These are phyloP conservation scores for Penicillium steckii DNA, from an alignment of 495 filamentous ascomycete genomes.

Conservation along the genomic window DNA sequence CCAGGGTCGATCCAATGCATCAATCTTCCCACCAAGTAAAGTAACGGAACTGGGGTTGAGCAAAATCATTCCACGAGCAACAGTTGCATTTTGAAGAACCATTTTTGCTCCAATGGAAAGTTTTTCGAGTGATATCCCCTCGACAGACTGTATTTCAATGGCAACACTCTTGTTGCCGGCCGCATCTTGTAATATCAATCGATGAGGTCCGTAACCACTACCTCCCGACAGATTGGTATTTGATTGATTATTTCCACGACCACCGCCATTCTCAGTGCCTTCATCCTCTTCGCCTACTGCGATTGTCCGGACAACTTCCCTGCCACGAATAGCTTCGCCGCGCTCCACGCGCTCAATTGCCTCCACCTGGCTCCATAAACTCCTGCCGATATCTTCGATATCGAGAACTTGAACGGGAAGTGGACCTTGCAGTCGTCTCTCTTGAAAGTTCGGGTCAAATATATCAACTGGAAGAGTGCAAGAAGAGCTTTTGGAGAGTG, in stretches of 20 bases:
- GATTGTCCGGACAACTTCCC: conserved; percentile 76
- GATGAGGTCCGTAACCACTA: conserved; percentile 62
- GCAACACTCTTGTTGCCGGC: conserved; percentile 66
- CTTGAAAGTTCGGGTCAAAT: conserved; percentile 48
- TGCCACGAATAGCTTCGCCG: conserved; percentile 77
- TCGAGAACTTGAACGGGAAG: conserved; percentile 80
- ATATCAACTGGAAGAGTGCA: conserved; percentile 60
- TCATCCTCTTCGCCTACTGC: conserved; percentile 49
- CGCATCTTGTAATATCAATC: conserved; percentile 79
- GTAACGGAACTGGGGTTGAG: conserved; percentile 62
- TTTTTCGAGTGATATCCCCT: conserved; percentile 60
- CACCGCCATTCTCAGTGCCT: conserved; percentile 22
- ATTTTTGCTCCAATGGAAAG: conserved; percentile 81
- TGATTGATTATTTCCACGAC: conserved; percentile 7
- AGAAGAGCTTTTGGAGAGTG: conserved; percentile 47
- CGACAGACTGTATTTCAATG: conserved; percentile 68
- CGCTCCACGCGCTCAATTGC: conserved; percentile 77
- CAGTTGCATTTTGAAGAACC: conserved; percentile 60
- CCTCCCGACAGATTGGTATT: conserved; percentile 19
- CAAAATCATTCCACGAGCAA: conserved; percentile 76
- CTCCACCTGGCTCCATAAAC: conserved; percentile 83
- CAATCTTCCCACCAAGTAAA: conserved; percentile 85
- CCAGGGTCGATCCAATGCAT: conserved; percentile 76
- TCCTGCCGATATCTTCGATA: conserved; percentile 75
- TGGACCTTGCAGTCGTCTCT: conserved; percentile 54